These are phyloP conservation scores for Cladorrhinum sp. DNA, from an alignment of 2,329 filamentous ascomycete genomes.

Conservation along the genomic window DNA sequence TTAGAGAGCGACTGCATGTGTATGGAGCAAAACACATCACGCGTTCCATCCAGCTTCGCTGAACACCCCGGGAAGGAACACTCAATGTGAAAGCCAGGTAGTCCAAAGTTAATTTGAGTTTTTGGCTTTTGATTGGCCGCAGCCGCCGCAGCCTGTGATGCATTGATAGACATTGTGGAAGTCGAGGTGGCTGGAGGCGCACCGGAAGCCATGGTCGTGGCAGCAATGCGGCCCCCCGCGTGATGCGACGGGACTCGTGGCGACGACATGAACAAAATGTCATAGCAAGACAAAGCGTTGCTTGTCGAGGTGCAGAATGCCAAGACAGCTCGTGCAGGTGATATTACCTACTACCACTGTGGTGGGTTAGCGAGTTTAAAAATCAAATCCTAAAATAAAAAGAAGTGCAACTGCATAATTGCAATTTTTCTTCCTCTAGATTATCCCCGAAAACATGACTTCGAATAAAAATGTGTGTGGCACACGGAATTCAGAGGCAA, in stretches of 20 bases:
- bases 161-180: not conserved
- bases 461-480: not conserved
- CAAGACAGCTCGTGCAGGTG: conserved; percentile 23
- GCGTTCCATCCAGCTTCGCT: conserved; percentile 14
- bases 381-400: not conserved
- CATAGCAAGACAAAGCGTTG: conserved; percentile 17
- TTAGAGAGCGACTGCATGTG: conserved; percentile 11
- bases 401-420: not conserved
- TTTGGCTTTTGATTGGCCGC: not conserved
- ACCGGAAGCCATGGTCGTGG: conserved; percentile 14
- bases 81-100: conserved; percentile 4
- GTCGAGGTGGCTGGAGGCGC: conserved; percentile 1
- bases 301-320: conserved; percentile 3
- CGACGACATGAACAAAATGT: conserved; percentile 15
- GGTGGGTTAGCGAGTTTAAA: conserved; percentile 4
- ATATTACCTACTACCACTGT: conserved; percentile 13
- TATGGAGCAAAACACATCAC: conserved; percentile 10
- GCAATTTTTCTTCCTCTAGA: not conserved
- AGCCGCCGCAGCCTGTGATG: not conserved
- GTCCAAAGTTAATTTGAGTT: not conserved
- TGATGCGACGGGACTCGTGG: conserved; percentile 16
- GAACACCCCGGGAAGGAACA: conserved; percentile 16
- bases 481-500: no score
- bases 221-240: conserved; percentile 1
- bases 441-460: not conserved